Conservation (phyloP, 2,329 filamentous ascomycete species). For the Fusarium setosum region DNA sequence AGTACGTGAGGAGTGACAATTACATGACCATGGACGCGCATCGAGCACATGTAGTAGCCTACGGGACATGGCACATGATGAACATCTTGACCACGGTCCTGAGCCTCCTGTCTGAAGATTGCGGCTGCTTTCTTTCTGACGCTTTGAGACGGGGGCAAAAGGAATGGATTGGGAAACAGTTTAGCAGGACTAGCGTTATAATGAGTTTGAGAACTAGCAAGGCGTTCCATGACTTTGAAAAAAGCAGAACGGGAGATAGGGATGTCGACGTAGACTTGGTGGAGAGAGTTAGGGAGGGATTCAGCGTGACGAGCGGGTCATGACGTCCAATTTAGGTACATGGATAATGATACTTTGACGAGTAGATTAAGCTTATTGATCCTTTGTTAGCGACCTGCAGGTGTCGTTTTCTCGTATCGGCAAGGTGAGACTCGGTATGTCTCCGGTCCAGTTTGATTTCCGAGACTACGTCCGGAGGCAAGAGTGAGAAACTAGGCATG, state of each 20-base stretch:
- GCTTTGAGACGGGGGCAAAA: slow-evolving; percentile 4
- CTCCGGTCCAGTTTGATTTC: too few species aligned
- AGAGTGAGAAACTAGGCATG: too few species aligned
- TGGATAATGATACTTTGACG: background rate
- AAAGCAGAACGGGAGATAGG: background rate
- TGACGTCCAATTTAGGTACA: background rate
- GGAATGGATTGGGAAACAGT: slow-evolving; percentile 7
- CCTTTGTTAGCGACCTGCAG: background rate
- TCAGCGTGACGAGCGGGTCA: background rate
- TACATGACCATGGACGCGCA: slow-evolving; percentile 6
- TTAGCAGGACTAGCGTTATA: background rate
- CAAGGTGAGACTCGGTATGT: too few species aligned
- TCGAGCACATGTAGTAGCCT: background rate
- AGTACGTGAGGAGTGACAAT: background rate
- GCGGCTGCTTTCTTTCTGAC: background rate
- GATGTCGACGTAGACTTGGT: background rate
- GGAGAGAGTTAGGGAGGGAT: background rate
- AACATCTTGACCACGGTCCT: background rate
- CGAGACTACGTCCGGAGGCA: too few species aligned
- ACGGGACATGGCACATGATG: slow-evolving; percentile 13
- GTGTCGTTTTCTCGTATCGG: too few species aligned
- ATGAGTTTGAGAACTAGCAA: background rate
- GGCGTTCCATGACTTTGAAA: background rate
- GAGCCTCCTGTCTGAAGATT: background rate
- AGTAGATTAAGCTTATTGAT: background rate